Evolutionary conservation across 2,329 filamentous ascomycete genomes (phyloP), one percentile per base, ranked within the genome.

Genomic region (Fusarium drepaniforme): DNA sequence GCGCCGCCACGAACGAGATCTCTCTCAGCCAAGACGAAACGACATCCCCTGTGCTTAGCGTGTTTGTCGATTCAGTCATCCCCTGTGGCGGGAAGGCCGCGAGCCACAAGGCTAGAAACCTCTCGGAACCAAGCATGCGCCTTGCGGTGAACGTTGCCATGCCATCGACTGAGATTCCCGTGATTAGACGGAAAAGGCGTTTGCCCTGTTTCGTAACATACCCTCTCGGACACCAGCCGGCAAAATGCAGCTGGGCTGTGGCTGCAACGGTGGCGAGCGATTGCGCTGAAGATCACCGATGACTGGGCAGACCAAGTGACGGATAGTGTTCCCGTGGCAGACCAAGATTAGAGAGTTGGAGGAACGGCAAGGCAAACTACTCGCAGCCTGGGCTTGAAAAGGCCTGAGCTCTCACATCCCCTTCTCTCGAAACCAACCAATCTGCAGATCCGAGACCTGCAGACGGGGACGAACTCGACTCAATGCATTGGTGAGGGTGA

Each of bases 181-280:
- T 44, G 44, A 66, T 38, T 53, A 58, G 44, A 71, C 70, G 73
- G 73, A 74, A 71, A 68, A 66, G 73, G 70, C 67, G 63, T 74
- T 65, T 71, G 59, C 56, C 64, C 72, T 57, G 28, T 66, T 64
- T 74, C 59, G 64, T 67, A 64, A 51, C 59, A 58, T 72, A 40
- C 35, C 21, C 33, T 46, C 53, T 57, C 59, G 37, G 28, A 46
- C 38, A 37, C 49, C n/a, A 46, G 38, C 44, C n/a, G 44, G 63
- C 59, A 44, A 58, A 37, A 46, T 33, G 56, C 35, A 57, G 37
- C 11, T 38, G 57, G 13, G 42, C 44, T 76, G 76, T 78, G 76
- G 76, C 76, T 77, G 67, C 68, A 56, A 75, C 59, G 53, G 76
- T 78, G 76, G 76, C 76, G 58, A 77, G 70, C 46, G 51, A 67